Evolutionary conservation across 441 rosid species (phyloP), one percentile per base, ranked within the genome.

Genomic region (Hura crepitans): DNA sequence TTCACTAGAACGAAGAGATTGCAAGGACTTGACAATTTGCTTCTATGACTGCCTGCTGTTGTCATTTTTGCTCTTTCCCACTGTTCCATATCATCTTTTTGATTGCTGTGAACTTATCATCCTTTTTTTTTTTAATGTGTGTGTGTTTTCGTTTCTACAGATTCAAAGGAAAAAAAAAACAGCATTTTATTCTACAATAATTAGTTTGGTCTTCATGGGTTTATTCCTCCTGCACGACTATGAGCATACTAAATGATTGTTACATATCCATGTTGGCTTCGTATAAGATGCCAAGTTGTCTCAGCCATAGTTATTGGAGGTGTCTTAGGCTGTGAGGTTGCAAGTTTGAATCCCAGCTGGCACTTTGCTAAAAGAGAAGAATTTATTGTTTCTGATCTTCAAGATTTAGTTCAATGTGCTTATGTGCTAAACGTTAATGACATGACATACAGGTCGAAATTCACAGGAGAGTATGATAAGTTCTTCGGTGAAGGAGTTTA

Each of bases 401-500:
- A 49, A 66, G 4, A 55, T 54, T 14, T 0, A 13, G 31, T 20
- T 4, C 11, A 15, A 42, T 42, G 46, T 42, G 46, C 46, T 39
- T 39, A 39, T 7, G 7, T 51, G 9, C 45, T 27, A 59, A 8
- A 5, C 22, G 28, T 35, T 61, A 43, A 62, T 13, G 37, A 5
- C 22, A 18, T n/a, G 37, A 15, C 22, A 22, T 25, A 20, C 58
- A 74, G 77, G 71, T 3, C 1, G n/a, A 74, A 53, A 62, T 74
- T 66, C 62, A 51, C 68, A 2, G 72, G 77, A 4, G 72, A 74
- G 61, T 74, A 74, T 68, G 77, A 74, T n/a, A 74, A 74, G 65
- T 75, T 75, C 57, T 90, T 65, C 22, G 81, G 49, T 0, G 91
- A 78, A 66, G 94, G 92, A 54, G 69, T 81, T 28, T 87, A 88